Evolutionary conservation across 192 early-diverging fungal species (phyloP).

Genomic region (Coemansia sp.): DNA sequence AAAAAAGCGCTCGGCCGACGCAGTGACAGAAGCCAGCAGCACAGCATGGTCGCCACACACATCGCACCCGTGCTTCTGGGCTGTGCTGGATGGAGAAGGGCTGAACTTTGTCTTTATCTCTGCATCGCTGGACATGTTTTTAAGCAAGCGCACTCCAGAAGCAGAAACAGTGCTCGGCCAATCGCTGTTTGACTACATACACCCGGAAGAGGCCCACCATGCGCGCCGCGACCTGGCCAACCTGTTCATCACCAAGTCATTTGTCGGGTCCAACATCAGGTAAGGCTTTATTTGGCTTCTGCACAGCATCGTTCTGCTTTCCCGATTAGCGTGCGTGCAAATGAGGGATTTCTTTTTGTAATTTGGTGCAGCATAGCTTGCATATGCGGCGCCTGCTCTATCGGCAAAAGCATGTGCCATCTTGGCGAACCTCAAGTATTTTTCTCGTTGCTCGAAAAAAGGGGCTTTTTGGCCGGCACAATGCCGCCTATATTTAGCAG

Average conservation of each 20-base stretch:
- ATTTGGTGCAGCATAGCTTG: constrained; percentile 6
- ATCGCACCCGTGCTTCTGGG: constrained; percentile 51
- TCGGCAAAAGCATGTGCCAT: constrained; percentile 4
- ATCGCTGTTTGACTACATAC: constrained; percentile 54
- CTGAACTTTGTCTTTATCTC: constrained; percentile 48
- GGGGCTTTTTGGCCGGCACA: constrained; percentile 6
- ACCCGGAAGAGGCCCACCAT: constrained; percentile 48
- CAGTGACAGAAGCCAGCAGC: constrained; percentile 15
- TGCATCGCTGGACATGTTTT: constrained; percentile 37
- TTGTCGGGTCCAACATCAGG: constrained; percentile 49
- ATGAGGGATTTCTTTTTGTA: background rate
- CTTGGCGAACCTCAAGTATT: no score
- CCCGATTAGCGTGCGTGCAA: constrained; percentile 5
- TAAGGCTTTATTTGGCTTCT: constrained; percentile 15
- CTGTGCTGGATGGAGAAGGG: constrained; percentile 43
- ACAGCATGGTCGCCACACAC: constrained; percentile 1
- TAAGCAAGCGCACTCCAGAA: constrained; percentile 27
- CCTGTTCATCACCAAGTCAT: constrained; percentile 34
- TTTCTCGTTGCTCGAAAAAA: background rate
- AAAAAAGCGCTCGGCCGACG: constrained; percentile 42
- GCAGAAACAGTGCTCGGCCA: constrained; percentile 17
- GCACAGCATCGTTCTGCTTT: background rate
- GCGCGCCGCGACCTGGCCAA: constrained; percentile 49
- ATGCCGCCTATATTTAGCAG: constrained; percentile 9
- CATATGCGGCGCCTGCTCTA: constrained; percentile 5